These are phyloP conservation scores for Clonostachys chloroleuca DNA, from an alignment of 2,329 filamentous ascomycete species.

Conservation along the genomic window DNA sequence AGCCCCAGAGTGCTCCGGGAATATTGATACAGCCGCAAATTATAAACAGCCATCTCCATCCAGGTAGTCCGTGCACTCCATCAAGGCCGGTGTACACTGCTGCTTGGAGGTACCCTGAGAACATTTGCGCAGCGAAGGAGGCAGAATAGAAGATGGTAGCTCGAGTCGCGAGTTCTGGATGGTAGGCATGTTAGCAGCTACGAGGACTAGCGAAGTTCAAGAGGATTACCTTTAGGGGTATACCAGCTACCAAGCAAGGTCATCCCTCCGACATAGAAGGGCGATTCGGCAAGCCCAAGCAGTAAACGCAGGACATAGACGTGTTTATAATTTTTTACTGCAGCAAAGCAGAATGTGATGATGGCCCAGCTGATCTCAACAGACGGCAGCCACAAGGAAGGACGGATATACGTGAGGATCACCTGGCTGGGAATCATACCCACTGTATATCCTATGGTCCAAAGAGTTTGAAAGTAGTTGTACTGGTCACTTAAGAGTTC, in stretches of 20 bases:
- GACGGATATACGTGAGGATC: conserved; percentile 27
- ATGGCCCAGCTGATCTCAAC: conserved; percentile 19
- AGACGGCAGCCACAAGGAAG: conserved; percentile 27
- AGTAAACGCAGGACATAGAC: conserved; percentile 32
- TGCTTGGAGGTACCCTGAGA: conserved; percentile 36
- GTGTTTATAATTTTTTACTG: conserved; percentile 23
- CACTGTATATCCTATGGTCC: conserved; percentile 55
- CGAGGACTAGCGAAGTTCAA: too few species aligned
- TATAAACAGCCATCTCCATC: conserved; percentile 41
- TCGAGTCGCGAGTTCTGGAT: conserved; percentile 29
- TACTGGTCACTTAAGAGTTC: conserved; percentile 45
- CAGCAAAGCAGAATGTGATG: conserved; percentile 26
- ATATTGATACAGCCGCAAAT: too few species aligned
- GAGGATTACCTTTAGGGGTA: conserved; percentile 13
- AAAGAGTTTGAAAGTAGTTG: conserved; percentile 44
- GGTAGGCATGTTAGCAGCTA: too few species aligned
- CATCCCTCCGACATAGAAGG: conserved; percentile 25
- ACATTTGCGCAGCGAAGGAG: conserved; percentile 29
- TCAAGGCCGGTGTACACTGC: conserved; percentile 32
- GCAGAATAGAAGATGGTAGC: conserved; percentile 31
- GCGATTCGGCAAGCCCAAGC: conserved; percentile 25
- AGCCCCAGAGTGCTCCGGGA: too few species aligned
- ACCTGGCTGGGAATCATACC: conserved; percentile 27
- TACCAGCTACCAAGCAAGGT: conserved; percentile 33
- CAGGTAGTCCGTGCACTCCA: conserved; percentile 25